Evolutionary conservation across 192 early-diverging fungal species (phyloP).

Genomic region (Podila verticillata): DNA sequence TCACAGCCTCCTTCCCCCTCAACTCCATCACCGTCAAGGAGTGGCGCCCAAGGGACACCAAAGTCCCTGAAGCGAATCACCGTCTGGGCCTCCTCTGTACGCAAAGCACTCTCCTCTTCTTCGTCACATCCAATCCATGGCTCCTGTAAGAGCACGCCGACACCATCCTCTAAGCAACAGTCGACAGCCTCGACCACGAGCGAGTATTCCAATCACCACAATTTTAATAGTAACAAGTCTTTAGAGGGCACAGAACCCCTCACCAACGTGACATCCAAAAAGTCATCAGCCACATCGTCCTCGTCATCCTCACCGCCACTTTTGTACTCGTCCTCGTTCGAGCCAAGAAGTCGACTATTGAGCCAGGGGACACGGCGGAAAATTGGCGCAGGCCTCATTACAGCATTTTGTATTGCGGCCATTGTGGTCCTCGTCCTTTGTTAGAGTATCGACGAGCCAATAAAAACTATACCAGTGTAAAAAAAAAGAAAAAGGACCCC

Average conservation of each 20-base stretch:
- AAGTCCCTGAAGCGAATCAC: slow-evolving; percentile 13
- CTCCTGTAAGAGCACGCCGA: neutral
- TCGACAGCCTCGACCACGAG: neutral
- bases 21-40: neutral
- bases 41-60: slow-evolving; percentile 1
- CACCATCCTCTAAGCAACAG: neutral
- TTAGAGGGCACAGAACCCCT: neutral
- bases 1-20: neutral
- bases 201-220: neutral
- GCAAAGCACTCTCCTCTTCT: slow-evolving; percentile 3
- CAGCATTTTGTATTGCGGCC: slow-evolving; percentile 40
- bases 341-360: slow-evolving; percentile 16
- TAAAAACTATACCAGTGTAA: neutral
- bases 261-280: neutral
- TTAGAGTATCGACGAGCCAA: neutral
- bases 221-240: neutral
- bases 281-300: neutral
- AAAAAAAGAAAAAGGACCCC: neutral
- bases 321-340: neutral
- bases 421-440: slow-evolving; percentile 35
- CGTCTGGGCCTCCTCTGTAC: slow-evolving; percentile 31
- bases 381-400: slow-evolving; percentile 34
- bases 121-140: neutral
- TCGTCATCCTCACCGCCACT: neutral
- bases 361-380: slow-evolving; percentile 12